These are phyloP conservation scores for Scheffersomyces illinoinensis DNA, from an alignment of 1,139 yeast species.

Conservation along the genomic window DNA sequence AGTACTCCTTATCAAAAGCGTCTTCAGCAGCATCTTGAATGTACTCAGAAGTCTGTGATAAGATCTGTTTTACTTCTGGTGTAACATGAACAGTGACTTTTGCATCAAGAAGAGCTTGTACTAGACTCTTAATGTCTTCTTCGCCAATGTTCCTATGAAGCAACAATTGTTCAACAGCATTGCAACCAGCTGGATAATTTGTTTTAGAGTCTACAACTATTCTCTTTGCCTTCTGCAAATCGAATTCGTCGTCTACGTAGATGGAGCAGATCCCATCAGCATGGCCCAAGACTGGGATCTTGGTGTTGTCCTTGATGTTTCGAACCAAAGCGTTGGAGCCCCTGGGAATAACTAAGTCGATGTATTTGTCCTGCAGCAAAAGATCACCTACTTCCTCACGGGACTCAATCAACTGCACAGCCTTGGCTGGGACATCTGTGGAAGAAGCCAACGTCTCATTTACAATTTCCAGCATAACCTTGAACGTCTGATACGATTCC, in stretches of 20 bases:
- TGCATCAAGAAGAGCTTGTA: conserved; percentile 55
- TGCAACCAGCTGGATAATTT: conserved; percentile 97
- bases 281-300: conserved; percentile 96
- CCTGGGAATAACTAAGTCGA: conserved; percentile 94
- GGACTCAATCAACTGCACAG: conserved; percentile 84
- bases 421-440: conserved; percentile 72
- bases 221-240: conserved; percentile 69
- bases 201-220: conserved; percentile 87
- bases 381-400: conserved; percentile 88
- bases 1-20: conserved; percentile 81
- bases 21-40: conserved; percentile 28
- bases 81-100: conserved; percentile 74
- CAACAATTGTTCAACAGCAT: conserved; percentile 87
- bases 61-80: conserved; percentile 41
- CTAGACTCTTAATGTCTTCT: conserved; percentile 42
- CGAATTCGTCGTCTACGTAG: conserved; percentile 76
- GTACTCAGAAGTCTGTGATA: conserved; percentile 13
- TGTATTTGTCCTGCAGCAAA: conserved; percentile 80
- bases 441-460: conserved; percentile 54
- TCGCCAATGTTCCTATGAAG: conserved; percentile 55
- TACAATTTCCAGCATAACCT: conserved; percentile 75
- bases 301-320: conserved; percentile 79
- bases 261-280: conserved; percentile 97
- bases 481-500: conserved; percentile 83
- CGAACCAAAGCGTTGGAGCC: conserved; percentile 92